Evolutionary conservation across 2,329 filamentous ascomycete genomes (phyloP).

Genomic region (Aspergillaceae sp.): DNA sequence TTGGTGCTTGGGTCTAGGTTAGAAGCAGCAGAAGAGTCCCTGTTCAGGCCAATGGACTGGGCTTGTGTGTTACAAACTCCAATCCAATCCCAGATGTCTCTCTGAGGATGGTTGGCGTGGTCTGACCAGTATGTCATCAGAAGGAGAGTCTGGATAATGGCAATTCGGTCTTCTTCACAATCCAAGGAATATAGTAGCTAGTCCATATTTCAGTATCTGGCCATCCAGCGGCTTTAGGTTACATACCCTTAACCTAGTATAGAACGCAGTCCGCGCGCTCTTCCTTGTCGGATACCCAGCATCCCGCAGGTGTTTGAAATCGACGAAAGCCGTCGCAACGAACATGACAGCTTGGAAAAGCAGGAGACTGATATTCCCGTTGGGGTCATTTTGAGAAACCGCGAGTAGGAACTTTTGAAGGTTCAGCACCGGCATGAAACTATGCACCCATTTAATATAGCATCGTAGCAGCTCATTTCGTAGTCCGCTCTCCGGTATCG

Average conservation of each 20-base stretch:
- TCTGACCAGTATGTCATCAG: constrained; percentile 94
- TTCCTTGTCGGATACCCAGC: constrained; percentile 69
- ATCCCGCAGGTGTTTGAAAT: constrained; percentile 60
- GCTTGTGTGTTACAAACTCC: constrained; percentile 80
- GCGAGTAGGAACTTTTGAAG: constrained; percentile 46
- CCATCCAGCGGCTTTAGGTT: constrained; percentile 23
- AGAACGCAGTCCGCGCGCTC: constrained; percentile 72
- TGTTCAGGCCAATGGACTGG: constrained; percentile 78
- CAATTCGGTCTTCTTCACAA: constrained; percentile 76
- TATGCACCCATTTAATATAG: constrained; percentile 79
- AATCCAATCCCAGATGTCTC: constrained; percentile 95
- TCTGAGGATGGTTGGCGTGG: constrained; percentile 73
- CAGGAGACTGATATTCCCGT: constrained; percentile 65
- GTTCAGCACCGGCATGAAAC: constrained; percentile 78
- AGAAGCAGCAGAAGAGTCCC: constrained; percentile 55
- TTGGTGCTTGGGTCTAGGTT: constrained; percentile 60
- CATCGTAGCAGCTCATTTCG: constrained; percentile 68
- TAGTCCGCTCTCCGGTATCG: constrained; percentile 57
- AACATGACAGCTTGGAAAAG: constrained; percentile 94
- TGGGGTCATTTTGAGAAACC: constrained; percentile 57
- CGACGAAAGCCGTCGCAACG: constrained; percentile 73
- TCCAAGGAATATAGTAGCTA: constrained; percentile 84
- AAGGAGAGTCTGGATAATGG: constrained; percentile 72
- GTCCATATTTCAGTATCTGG: constrained; percentile 1
- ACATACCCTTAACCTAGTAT: constrained; percentile 66